These are phyloP conservation scores for Leccinum rimulosum DNA, from an alignment of 768 basidiomycete genomes.

Conservation along the genomic window DNA sequence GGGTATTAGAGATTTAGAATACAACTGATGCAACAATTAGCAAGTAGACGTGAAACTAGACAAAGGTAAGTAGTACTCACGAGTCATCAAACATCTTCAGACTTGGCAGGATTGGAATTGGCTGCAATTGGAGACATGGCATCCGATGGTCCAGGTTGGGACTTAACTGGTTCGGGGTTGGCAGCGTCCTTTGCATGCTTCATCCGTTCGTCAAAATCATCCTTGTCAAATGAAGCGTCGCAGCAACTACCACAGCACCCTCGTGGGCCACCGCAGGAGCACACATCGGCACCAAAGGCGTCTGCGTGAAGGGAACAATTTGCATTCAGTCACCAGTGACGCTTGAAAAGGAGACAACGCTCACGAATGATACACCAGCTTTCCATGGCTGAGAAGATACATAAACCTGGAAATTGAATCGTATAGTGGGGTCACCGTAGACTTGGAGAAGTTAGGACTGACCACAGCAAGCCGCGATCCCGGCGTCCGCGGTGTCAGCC, in stretches of 20 bases:
- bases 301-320: constrained; percentile 7
- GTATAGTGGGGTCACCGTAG: not conserved
- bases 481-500: constrained; percentile 14
- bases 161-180: constrained; percentile 9
- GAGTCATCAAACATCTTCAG: not conserved
- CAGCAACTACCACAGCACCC: constrained; percentile 31
- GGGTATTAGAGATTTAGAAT: not conserved
- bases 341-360: constrained; percentile 2
- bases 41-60: not conserved
- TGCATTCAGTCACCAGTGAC: not conserved
- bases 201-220: constrained; percentile 31
- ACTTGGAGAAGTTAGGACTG: not conserved
- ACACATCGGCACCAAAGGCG: constrained; percentile 19
- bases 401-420: constrained; percentile 11
- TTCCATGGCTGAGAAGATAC: constrained; percentile 11
- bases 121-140: constrained; percentile 16
- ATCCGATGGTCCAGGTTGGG: constrained; percentile 23
- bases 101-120: constrained; percentile 2
- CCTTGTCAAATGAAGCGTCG: constrained; percentile 27
- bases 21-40: not conserved
- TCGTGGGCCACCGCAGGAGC: constrained; percentile 26
- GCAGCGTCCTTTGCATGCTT: constrained; percentile 20
- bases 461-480: constrained; percentile 23
- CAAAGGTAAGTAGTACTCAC: not conserved
- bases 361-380: constrained; percentile 27